phyloP scores from a whole-genome alignment of 2,329 filamentous ascomycete species.

The Hypocrella siamensis region DNA sequence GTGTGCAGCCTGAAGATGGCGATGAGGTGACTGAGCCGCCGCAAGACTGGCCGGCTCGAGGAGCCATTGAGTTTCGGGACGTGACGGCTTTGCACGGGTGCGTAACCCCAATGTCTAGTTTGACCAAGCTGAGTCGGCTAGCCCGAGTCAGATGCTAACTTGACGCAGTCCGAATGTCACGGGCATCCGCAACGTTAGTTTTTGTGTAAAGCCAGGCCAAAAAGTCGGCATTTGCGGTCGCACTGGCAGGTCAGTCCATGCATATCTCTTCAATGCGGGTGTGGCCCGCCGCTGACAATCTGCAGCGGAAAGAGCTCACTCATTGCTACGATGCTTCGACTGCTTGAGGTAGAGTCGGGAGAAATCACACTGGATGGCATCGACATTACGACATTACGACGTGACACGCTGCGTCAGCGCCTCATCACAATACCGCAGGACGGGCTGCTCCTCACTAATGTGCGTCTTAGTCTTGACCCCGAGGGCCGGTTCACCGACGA shows the following conservation, averaged over 20 bases:
- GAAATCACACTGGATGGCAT: constrained; percentile 6
- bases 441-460: constrained; percentile 5
- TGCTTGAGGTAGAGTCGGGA: constrained; percentile 5
- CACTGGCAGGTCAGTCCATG: constrained; percentile 11
- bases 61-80: constrained; percentile 1
- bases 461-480: constrained; percentile 7
- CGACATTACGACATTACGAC: constrained; percentile 5
- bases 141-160: no score
- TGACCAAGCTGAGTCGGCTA: no score
- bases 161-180: neutral
- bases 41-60: constrained; percentile 1
- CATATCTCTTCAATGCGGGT: neutral
- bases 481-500: constrained; percentile 3
- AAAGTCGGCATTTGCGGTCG: constrained; percentile 20
- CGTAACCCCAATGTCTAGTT: neutral
- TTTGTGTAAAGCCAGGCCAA: constrained; percentile 2
- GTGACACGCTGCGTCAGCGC: constrained; percentile 6
- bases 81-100: constrained; percentile 11
- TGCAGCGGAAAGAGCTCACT: constrained; percentile 10
- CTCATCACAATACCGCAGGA: constrained; percentile 8
- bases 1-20: constrained; percentile 2
- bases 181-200: constrained; percentile 6
- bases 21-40: constrained; percentile 1
- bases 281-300: neutral
- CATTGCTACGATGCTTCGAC: constrained; percentile 6